phyloP scores from a whole-genome alignment of 108 stramenopile genomes.

The Pseudonitzschia multistriata region DNA sequence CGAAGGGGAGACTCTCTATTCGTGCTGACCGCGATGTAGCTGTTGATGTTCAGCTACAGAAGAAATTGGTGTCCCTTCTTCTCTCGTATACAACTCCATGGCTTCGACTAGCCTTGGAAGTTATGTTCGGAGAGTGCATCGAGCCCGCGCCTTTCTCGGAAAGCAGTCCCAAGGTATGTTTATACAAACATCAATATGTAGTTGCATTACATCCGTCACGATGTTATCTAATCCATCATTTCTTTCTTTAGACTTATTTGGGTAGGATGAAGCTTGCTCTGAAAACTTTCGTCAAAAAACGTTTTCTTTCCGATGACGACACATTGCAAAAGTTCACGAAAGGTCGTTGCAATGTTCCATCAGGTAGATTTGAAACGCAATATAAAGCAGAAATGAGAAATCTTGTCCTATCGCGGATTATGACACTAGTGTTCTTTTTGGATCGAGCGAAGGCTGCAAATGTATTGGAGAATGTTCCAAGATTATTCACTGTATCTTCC shows the following conservation, averaged over 20 bases:
- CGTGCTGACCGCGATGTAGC: constrained; percentile 80
- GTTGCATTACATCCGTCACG: too few species aligned
- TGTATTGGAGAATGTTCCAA: constrained; percentile 59
- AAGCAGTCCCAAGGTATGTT: constrained; percentile 16
- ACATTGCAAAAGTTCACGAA: constrained; percentile 65
- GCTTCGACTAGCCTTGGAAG: constrained; percentile 88
- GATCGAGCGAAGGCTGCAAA: constrained; percentile 67
- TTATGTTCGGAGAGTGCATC: constrained; percentile 76
- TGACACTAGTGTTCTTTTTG: constrained; percentile 81
- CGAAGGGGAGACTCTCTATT: constrained; percentile 69
- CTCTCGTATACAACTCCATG: constrained; percentile 87
- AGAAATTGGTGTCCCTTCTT: constrained; percentile 64
- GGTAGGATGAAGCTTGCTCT: constrained; percentile 47
- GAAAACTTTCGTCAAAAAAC: constrained; percentile 55
- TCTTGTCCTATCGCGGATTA: constrained; percentile 59
- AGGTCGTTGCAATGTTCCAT: constrained; percentile 68
- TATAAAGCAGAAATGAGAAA: constrained; percentile 61
- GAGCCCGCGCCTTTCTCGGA: constrained; percentile 19
- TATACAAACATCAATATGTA: not conserved
- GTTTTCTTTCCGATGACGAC: constrained; percentile 68
- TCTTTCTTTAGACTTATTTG: constrained; percentile 24
- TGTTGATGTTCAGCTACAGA: constrained; percentile 73
- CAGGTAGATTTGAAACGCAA: constrained; percentile 66
- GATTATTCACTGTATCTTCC: constrained; percentile 57
- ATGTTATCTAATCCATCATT: not conserved